A percentile compares a stretch with the other conserved stretches of the same genome.
Evolutionary conservation across 2,329 filamentous ascomycete genomes (phyloP).

Genomic region (Aspergillus intermedius): DNA sequence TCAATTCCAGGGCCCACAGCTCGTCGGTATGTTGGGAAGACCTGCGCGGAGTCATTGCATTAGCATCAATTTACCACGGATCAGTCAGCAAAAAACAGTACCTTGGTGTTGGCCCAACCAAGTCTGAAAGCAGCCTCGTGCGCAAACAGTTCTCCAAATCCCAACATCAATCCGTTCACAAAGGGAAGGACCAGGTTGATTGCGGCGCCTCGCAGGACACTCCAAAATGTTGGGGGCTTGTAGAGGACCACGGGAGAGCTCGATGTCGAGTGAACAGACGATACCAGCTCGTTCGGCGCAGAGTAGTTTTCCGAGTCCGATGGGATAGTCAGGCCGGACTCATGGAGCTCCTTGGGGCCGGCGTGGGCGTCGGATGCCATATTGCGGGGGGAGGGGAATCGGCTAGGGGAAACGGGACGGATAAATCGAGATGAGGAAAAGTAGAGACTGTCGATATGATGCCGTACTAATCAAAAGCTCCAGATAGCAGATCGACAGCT

Average conservation of each 20-base stretch:
- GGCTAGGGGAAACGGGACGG: neutral
- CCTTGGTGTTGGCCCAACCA: constrained; percentile 92
- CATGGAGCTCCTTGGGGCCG: constrained; percentile 32
- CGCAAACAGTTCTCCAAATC: constrained; percentile 92
- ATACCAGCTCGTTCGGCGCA: constrained; percentile 31
- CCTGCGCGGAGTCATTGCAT: constrained; percentile 31
- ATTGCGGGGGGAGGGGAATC: constrained; percentile 8
- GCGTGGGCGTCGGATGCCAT: constrained; percentile 29
- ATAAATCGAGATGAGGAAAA: neutral
- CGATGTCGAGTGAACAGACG: constrained; percentile 28
- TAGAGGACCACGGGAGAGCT: constrained; percentile 56
- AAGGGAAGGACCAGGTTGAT: constrained; percentile 96
- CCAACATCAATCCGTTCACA: constrained; percentile 96
- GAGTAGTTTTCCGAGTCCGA: constrained; percentile 46
- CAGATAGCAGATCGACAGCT: neutral
- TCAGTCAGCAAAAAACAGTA: constrained; percentile 39
- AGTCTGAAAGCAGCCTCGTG: constrained; percentile 90
- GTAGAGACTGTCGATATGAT: neutral
- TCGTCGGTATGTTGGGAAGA: constrained; percentile 56
- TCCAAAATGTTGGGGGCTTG: constrained; percentile 80
- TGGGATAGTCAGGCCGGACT: constrained; percentile 39
- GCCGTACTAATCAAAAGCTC: too few relatives aligned
- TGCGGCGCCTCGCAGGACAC: constrained; percentile 75
- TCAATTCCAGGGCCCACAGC: constrained; percentile 78
- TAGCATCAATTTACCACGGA: neutral